Evolutionary conservation across 139 green algal genomes (phyloP).

Genomic region (Axilococcus clingmanii): DNA sequence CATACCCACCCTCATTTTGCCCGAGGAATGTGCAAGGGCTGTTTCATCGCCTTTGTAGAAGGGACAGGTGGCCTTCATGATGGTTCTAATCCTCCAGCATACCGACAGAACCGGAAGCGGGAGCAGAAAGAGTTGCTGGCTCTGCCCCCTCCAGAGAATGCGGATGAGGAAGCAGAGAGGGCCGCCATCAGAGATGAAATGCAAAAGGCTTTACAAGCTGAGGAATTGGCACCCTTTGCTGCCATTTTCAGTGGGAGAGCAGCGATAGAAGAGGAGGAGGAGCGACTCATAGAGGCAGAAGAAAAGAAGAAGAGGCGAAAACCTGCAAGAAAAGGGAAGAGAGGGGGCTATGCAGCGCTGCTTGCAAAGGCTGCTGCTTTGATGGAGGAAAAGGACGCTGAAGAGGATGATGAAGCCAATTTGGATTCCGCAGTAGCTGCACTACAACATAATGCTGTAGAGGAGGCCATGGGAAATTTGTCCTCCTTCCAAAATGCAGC

Average conservation of each 20-base stretch:
- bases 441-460: not conserved
- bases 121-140: not conserved
- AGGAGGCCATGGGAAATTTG: not conserved
- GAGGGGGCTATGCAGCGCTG: not conserved
- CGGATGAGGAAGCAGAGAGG: not conserved
- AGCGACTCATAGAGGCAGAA: not conserved
- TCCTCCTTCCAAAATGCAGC: not conserved
- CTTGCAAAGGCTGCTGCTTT: constrained; percentile 6
- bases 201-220: not conserved
- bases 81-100: constrained; percentile 55
- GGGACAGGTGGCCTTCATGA: constrained; percentile 35
- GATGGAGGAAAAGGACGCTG: constrained; percentile 1
- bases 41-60: constrained; percentile 47
- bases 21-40: constrained; percentile 51
- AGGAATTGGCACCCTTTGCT: too few species aligned
- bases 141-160: not conserved
- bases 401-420: not conserved
- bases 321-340: not conserved
- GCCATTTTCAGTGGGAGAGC: not conserved
- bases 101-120: constrained; percentile 12
- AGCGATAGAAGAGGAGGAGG: not conserved
- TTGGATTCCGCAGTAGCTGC: constrained; percentile 1
- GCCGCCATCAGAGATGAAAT: not conserved
- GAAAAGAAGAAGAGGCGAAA: not conserved
- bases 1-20: not conserved